Percentiles rank a stretch among this genome's conserved stretches.
Evolutionary conservation across 2,329 filamentous ascomycete species (phyloP).

Genomic region (Dactylonectria macrodidyma): DNA sequence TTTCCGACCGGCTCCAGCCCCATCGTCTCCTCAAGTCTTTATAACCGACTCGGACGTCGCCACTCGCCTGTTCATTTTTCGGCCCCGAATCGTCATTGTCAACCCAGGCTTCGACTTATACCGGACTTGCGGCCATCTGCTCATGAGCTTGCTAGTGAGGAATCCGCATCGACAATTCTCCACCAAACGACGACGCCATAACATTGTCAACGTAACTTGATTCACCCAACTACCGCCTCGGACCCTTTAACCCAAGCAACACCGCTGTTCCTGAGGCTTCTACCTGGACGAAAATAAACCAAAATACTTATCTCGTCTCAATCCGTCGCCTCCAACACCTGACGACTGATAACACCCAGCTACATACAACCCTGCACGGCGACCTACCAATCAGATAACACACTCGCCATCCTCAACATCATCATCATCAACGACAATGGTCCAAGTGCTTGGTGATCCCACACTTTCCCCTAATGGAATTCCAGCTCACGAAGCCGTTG

Average conservation of each 20-base stretch:
- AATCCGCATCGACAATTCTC: constrained; percentile 33
- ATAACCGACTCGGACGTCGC: constrained; percentile 46
- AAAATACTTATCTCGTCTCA: constrained; percentile 13
- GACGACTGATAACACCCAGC: constrained; percentile 13
- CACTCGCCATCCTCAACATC: constrained; percentile 1
- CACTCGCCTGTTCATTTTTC: constrained; percentile 35
- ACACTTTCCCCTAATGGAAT: constrained; percentile 47
- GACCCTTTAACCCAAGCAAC: constrained; percentile 19
- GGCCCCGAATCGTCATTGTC: constrained; percentile 27
- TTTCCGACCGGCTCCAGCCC: constrained; percentile 47
- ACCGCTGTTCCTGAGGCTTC: constrained; percentile 27
- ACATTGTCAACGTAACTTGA: constrained; percentile 45
- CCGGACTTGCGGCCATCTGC: constrained; percentile 26
- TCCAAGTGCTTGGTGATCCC: constrained; percentile 51
- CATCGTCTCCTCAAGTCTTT: constrained; percentile 42
- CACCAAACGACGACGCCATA: constrained; percentile 36
- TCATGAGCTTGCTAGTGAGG: constrained; percentile 50
- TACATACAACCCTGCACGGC: background rate
- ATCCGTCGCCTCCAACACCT: constrained; percentile 25
- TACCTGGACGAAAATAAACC: constrained; percentile 20
- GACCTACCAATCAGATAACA: constrained; percentile 25
- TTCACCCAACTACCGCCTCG: background rate
- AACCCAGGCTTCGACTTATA: constrained; percentile 36
- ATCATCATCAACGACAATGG: constrained; percentile 45
- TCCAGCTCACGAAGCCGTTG: constrained; percentile 41